Evolutionary conservation across 2,329 filamentous ascomycete genomes (phyloP).

Genomic region (Pyrenophora graminea): DNA sequence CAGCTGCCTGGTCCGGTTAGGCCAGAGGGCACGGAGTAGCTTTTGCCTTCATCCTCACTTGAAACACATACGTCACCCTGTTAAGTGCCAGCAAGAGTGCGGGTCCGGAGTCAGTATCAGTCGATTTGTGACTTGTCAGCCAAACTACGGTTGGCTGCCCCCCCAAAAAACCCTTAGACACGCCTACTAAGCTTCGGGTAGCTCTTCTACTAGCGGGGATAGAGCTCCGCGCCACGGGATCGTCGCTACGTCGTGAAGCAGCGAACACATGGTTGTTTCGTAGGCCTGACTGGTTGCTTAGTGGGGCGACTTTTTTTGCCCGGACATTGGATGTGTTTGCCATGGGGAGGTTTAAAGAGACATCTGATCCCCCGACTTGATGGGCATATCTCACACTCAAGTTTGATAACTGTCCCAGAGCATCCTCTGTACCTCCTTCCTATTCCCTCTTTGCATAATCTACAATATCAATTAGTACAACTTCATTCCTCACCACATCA

Average conservation of each 20-base stretch:
- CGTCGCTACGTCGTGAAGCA: constrained; percentile 18
- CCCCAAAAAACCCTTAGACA: constrained; percentile 24
- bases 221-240: constrained; percentile 10
- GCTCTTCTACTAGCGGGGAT: constrained; percentile 5
- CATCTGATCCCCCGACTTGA: constrained; percentile 10
- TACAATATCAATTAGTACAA: constrained; percentile 13
- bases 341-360: constrained; percentile 4
- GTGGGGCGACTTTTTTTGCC: constrained; percentile 3
- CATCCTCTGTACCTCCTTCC: constrained; percentile 4
- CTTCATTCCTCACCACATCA: constrained; percentile 18
- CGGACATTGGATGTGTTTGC: background rate
- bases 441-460: constrained; percentile 13
- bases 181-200: constrained; percentile 14
- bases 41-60: constrained; percentile 7
- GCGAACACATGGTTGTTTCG: constrained; percentile 11
- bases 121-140: constrained; percentile 5
- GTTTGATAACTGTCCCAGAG: constrained; percentile 3
- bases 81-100: constrained; percentile 11
- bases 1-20: constrained; percentile 4
- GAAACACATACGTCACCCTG: constrained; percentile 28
- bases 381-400: constrained; percentile 5
- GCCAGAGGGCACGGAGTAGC: constrained; percentile 3
- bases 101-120: constrained; percentile 17
- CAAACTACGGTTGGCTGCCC: constrained; percentile 16
- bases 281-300: constrained; percentile 5